phyloP scores from a whole-genome alignment of 164 flowering plant genomes.

The Hamamelis virginiana region DNA sequence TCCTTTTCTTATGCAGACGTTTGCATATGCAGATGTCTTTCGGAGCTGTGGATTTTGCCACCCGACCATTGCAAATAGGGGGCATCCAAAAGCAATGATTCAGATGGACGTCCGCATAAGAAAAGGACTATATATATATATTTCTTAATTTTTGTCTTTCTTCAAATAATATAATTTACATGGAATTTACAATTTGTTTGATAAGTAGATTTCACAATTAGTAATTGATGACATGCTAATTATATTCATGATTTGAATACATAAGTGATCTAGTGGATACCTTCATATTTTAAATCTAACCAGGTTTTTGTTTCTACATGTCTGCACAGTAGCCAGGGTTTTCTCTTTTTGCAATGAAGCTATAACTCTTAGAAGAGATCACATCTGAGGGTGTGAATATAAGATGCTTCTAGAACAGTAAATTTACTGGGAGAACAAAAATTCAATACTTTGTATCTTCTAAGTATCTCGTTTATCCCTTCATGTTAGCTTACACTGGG shows the following conservation, averaged over 20 bases:
- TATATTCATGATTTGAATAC: background rate
- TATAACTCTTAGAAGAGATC: background rate
- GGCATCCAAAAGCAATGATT: too few relatives aligned
- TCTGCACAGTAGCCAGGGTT: background rate
- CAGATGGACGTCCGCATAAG: too few relatives aligned
- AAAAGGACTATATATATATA: too few relatives aligned
- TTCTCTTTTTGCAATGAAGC: too few relatives aligned
- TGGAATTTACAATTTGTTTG: background rate
- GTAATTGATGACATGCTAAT: background rate
- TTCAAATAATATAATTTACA: background rate
- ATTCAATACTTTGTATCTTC: background rate
- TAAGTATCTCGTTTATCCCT: background rate
- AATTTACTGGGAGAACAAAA: background rate
- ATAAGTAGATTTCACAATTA: background rate
- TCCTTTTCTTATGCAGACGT: too few relatives aligned
- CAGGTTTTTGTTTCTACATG: background rate
- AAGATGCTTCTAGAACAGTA: background rate
- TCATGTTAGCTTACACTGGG: background rate
- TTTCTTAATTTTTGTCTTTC: too few relatives aligned
- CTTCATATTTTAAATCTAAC: background rate
- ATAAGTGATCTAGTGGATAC: background rate
- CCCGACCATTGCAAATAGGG: too few relatives aligned
- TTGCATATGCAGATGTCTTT: too few relatives aligned
- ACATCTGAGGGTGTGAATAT: background rate
- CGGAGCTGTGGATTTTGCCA: too few relatives aligned